A percentile compares a stretch with the other conserved stretches of the same genome.
These are phyloP conservation scores for Myxozyma neglecta DNA, from an alignment of 805 yeast species.

Conservation along the genomic window DNA sequence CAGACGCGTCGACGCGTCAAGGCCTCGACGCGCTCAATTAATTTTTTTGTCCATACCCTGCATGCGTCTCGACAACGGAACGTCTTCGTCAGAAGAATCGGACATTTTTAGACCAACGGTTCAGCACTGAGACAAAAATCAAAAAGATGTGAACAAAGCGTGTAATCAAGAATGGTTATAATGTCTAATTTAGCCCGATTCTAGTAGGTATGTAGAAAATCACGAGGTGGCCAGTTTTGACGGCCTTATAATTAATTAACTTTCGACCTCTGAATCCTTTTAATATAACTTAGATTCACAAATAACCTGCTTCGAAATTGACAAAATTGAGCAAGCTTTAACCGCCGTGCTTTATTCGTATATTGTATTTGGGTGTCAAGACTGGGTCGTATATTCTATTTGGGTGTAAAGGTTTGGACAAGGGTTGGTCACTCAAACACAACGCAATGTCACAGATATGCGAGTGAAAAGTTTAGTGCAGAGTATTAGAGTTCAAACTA, in stretches of 20 bases:
- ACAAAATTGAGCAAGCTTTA: neutral
- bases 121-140: neutral
- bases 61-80: conserved; percentile 21
- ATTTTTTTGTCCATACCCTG: neutral
- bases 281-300: no score
- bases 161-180: neutral
- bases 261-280: no score
- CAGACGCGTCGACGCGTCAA: conserved; percentile 1
- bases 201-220: no score
- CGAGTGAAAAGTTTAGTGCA: no score
- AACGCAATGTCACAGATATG: neutral
- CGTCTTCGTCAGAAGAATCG: conserved; percentile 23
- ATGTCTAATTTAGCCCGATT: no score
- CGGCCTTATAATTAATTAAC: no score
- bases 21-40: neutral
- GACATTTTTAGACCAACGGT: neutral
- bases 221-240: no score
- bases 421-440: neutral
- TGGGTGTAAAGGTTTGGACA: neutral
- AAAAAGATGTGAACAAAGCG: neutral
- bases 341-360: neutral
- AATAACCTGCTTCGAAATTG: no score
- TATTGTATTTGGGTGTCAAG: no score
- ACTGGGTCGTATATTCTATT: no score
- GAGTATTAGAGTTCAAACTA: no score